Evolutionary conservation across 2,329 filamentous ascomycete species (phyloP), one percentile per base, ranked within the genome.

Genomic region (Fusarium circinatum): DNA sequence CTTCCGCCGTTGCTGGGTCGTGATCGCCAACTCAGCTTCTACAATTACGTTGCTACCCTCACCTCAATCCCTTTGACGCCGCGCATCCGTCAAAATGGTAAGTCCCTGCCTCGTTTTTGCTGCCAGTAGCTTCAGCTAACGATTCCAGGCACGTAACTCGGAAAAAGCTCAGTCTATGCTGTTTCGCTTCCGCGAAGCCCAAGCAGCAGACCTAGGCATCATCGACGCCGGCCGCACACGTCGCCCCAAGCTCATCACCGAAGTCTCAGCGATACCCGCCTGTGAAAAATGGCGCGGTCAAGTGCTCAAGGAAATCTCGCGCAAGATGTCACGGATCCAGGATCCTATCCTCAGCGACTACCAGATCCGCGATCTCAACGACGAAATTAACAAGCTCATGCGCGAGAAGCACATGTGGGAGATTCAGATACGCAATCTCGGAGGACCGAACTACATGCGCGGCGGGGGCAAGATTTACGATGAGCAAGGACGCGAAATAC

Each of bases 111-210:
- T 11, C 1, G 0, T 5, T 3, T 18, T 20, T 2, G 2, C 7
- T 17, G 10, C 24, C 3, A 24, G 15, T 20, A 12, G 36, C 12
- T 14, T 1, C 12, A 32, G 28, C 68, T 78, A 38, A 78, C 68
- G 32, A n/a, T n/a, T 0, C 0, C 77, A 95, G 96, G 95, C 96
- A 80, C 96, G 96, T 81, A 98, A 98, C 84, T 96, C 94, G 51
- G 96, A 98, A 89, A 99, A 98, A 84, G 96, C 96, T 80, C 96
- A 99, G 87, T 98, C 95, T 54, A 99, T 99, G 96, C 96, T 99
- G 84, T 99, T 98, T 87, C 96, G 96, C 88, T 99, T 99, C 88
- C 94, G 96, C 83, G 96, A 97, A 80, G 94, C 96, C 78, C 96
- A 98, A 89, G 96, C 96, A 75, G 94, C 95, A 74, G 95, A 98